Conservation (phyloP, 2,329 filamentous ascomycete genomes). For the Chrysoporthe austroafricana region DNA sequence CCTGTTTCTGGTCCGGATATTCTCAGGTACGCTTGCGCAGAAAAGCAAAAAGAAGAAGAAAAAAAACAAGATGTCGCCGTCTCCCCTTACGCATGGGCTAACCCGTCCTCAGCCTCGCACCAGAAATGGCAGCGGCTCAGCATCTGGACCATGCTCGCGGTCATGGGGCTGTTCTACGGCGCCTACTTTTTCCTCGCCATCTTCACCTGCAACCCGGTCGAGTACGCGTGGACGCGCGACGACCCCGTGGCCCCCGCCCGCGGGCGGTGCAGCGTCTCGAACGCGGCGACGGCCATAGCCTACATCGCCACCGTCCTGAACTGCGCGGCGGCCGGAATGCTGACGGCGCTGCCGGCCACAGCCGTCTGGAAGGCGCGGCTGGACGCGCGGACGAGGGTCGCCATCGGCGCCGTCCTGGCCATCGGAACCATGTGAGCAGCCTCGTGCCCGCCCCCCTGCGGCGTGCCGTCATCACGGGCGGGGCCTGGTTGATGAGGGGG, state of each 20-base stretch:
- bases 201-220: slow-evolving; percentile 44
- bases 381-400: slow-evolving; percentile 43
- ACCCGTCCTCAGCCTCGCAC: slow-evolving; percentile 2
- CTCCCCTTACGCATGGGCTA: not conserved
- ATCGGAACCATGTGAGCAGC: slow-evolving; percentile 43
- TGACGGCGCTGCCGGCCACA: slow-evolving; percentile 45
- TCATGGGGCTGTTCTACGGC: slow-evolving; percentile 40
- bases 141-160: slow-evolving; percentile 36
- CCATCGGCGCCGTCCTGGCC: slow-evolving; percentile 38
- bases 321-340: slow-evolving; percentile 45
- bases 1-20: slow-evolving; percentile 45
- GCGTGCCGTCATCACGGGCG: too few relatives aligned
- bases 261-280: slow-evolving; percentile 39
- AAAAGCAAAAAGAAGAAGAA: too few relatives aligned
- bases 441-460: too few relatives aligned
- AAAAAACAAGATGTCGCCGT: too few relatives aligned
- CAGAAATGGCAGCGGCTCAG: slow-evolving; percentile 36
- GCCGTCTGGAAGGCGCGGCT: slow-evolving; percentile 47
- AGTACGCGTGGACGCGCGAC: slow-evolving; percentile 44
- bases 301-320: slow-evolving; percentile 45
- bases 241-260: slow-evolving; percentile 31
- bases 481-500: too few relatives aligned
- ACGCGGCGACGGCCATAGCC: slow-evolving; percentile 37
- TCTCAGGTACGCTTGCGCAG: slow-evolving; percentile 27
- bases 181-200: slow-evolving; percentile 46